Base-by-base conservation (phyloP, 306 rosid species). In the Castanopsis chinensis region DNA sequence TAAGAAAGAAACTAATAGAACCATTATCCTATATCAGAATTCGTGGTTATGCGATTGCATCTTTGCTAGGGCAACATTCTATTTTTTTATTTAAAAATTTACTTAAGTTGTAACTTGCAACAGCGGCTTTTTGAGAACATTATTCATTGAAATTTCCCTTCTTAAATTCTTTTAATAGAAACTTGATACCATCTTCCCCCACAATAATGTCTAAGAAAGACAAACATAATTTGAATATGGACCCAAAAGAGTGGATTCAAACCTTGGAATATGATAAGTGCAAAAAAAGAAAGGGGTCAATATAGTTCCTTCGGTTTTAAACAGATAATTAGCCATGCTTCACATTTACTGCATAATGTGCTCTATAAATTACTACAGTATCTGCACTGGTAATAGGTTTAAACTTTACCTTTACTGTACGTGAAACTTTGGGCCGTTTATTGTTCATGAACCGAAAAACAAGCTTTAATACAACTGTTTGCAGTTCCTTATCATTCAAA, bases 401-500 rank as follows among this genome's bases (percentile, higher is more conserved):
- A 37, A 56, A 63, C 15, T 78, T 83, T 78, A 94, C 99, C 97
- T 92, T 94, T 51, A 91, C 72, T 67, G 99, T 97, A 45, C 71
- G 89, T 56, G 80, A 83, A 69, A 87, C 84, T 56, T 79, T 81
- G 81, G 79, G 82, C 55, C 60, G 89, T 68, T 85, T 91, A 76
- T 86, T 83, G n/a, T 76, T 87, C 80, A 90, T 25, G 15, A 87
- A 91, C 37, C 87, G 87, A 63, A 83, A 86, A 83, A 91, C 97
- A 77, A 91, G 97, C 85, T 59, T 79, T 67, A 93, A 81, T 33
- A 92, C 99, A 68, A 84, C 89, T 60, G 73, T 83, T 3, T 76
- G 88, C 52, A 94, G 83, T 63, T 92, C 93, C 71, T 89, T 91
- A 73, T 92, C 97, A 55, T 91, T 86, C 89, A 92, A 87, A 80